Base-by-base conservation (phyloP, 352 stramenopile species). In the Pythium brassicae region DNA sequence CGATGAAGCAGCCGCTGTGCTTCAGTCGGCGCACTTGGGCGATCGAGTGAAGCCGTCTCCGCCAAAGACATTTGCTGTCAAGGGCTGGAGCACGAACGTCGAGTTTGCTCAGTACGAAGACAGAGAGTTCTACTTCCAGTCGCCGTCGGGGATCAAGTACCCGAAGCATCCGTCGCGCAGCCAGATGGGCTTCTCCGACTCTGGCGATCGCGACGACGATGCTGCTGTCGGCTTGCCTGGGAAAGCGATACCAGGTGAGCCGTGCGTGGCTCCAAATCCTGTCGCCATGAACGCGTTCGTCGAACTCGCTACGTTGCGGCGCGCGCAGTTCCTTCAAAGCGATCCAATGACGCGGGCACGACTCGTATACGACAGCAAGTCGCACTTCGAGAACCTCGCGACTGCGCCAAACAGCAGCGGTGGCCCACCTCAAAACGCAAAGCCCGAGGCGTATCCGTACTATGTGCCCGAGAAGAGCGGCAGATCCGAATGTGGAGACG, bases 311-410 rank as follows among this genome's bases (percentile, higher is more conserved):
- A 61, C 12, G 3, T 37, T 43, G 1, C 58, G 55, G 7, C 56
- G 65, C 19, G 40, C 62, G 1, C 55, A 57, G n/a, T 90, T 88
- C 56, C 37, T 85, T 19, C 52, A 61, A 17, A 53, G 44, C n/a
- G 72, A 87, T 53, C 52, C 61, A 9, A 46, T 56, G 27, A 45
- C 47, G 1, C 66, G 80, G 51, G 75, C 77, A 10, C 57, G 62
- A 50, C 62, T 83, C 25, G 75, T 86, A n/a, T 88, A 88, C 46
- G 68, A 86, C 48, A 82, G 79, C 42, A 57, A 51, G 17, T 63
- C 52, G 10, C 55, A 57, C 8, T 63, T 54, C 35, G 56, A 61
- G 20, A 46, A 40, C 4, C 47, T 48, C 47, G 61, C 26, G 7
- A 45, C 15, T 20, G 32, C 14, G 20, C 32, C 27, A 29, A 27